Percentiles rank a stretch among this genome's conserved stretches.
Conservation (phyloP, 345 rosid species). For the Populus nigra region DNA sequence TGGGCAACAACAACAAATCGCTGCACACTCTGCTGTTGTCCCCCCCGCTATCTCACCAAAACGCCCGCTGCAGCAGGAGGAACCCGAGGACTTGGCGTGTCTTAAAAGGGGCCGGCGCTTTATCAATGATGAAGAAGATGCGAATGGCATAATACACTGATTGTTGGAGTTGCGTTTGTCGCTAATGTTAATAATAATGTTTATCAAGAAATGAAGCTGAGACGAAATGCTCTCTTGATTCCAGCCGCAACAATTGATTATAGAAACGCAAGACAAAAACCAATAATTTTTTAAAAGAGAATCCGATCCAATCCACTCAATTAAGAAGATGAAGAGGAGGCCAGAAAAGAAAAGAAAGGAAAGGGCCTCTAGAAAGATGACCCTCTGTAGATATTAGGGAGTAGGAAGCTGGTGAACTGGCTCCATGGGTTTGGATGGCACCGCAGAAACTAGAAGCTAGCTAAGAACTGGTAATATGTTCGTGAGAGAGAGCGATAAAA, state of each 20-base stretch:
- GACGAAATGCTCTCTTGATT: background rate
- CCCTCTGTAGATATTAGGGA: background rate
- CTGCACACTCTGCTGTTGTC: slow-evolving; percentile 50
- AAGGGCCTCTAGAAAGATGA: background rate
- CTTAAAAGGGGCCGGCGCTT: slow-evolving; percentile 13
- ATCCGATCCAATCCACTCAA: background rate
- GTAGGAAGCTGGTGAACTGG: background rate
- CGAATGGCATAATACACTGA: background rate
- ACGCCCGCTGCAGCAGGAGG: slow-evolving; percentile 16
- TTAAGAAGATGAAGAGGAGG: background rate
- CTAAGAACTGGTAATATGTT: background rate
- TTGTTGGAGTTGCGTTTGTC: background rate
- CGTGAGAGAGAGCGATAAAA: background rate
- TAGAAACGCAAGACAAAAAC: too few relatives aligned
- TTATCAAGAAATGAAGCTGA: background rate
- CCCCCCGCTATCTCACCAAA: slow-evolving; percentile 42
- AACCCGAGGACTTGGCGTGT: slow-evolving; percentile 3
- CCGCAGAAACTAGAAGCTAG: background rate
- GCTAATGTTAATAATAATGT: background rate
- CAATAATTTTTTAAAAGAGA: background rate
- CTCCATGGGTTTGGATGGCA: background rate
- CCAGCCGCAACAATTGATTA: background rate
- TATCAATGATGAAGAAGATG: background rate
- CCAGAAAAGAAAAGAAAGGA: background rate
- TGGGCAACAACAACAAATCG: slow-evolving; percentile 47